Percentiles rank a stretch among this genome's conserved stretches.
phyloP scores from a whole-genome alignment of 306 rosid genomes.

The Amphicarpaea edgeworthii region DNA sequence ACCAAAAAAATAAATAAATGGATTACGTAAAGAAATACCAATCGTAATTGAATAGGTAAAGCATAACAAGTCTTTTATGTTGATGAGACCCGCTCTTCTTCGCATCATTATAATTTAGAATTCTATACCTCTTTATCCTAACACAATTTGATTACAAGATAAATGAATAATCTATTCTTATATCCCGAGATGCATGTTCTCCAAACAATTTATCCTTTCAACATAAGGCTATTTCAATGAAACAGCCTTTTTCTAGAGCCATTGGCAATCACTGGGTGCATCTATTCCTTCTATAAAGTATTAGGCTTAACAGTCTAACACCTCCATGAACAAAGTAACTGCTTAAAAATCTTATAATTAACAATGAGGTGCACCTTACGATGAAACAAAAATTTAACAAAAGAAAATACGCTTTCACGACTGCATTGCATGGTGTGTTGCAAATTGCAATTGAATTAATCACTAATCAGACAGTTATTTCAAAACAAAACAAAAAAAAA shows the following conservation, averaged over 20 bases:
- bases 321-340: neutral
- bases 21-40: neutral
- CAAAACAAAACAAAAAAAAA: neutral
- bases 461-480: neutral
- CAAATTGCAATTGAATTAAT: slow-evolving; percentile 23
- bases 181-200: neutral
- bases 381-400: neutral
- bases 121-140: slow-evolving; percentile 17
- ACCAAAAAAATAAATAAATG: neutral
- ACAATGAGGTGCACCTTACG: slow-evolving; percentile 7
- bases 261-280: neutral
- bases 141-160: neutral
- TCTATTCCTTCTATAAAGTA: neutral
- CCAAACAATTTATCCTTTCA: neutral
- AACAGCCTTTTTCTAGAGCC: neutral
- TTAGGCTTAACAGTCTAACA: neutral
- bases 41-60: slow-evolving; percentile 8
- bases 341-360: neutral
- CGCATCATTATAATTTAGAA: neutral
- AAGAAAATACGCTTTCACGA: neutral
- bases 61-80: too few relatives aligned
- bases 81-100: neutral
- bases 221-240: neutral
- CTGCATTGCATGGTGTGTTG: neutral
- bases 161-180: neutral